A percentile compares a stretch with the other conserved stretches of the same genome.
Conservation (phyloP, 1,139 yeast species). For the Kazachstania sp. region DNA sequence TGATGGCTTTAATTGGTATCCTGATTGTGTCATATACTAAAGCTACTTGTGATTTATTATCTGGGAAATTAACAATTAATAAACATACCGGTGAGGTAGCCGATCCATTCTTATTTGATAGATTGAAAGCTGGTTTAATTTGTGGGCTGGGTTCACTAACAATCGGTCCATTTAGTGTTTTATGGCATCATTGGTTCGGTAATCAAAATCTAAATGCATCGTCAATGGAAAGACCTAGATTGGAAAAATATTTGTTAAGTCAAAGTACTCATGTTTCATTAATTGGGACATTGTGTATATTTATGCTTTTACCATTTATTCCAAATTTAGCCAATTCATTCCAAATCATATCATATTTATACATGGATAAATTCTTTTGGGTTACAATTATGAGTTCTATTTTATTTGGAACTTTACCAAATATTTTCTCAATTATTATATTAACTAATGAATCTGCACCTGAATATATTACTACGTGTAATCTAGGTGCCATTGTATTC, state of each 20-base stretch:
- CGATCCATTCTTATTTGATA: conserved; percentile 27
- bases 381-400: conserved; percentile 16
- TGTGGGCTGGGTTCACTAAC: conserved; percentile 24
- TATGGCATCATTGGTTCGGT: conserved; percentile 20
- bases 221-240: conserved; percentile 11
- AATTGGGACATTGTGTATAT: conserved; percentile 19
- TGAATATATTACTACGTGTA: conserved; percentile 22
- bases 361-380: conserved; percentile 21
- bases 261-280: conserved; percentile 19
- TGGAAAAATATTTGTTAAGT: conserved; percentile 8
- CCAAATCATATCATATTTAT: conserved; percentile 12
- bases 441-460: conserved; percentile 20
- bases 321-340: conserved; percentile 13
- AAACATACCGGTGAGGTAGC: conserved; percentile 23
- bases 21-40: conserved; percentile 21
- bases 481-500: conserved; percentile 22
- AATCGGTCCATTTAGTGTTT: conserved; percentile 23
- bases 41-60: conserved; percentile 22
- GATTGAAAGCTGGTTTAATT: conserved; percentile 24
- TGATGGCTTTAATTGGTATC: conserved; percentile 19
- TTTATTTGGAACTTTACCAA: conserved; percentile 21
- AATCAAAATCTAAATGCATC: conserved; percentile 11
- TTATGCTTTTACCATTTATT: conserved; percentile 18
- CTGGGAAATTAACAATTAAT: conserved; percentile 23
- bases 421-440: conserved; percentile 16